phyloP scores from a whole-genome alignment of 108 stramenopile genomes.

The Epipyxis sp. region DNA sequence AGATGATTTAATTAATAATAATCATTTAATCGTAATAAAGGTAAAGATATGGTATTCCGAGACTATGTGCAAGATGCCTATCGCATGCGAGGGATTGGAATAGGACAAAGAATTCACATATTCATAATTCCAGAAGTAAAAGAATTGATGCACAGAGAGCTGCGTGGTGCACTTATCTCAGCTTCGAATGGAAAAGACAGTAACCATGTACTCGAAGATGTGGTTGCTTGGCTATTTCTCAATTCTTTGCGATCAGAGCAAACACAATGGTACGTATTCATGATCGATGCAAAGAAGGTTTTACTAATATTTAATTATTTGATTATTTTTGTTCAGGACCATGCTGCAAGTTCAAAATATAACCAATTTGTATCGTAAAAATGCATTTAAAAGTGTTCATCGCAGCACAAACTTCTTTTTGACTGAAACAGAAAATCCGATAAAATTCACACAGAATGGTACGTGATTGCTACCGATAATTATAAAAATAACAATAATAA shows the following conservation, averaged over 20 bases:
- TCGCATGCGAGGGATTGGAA: constrained; percentile 39
- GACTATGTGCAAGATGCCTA: constrained; percentile 43
- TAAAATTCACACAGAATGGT: background rate
- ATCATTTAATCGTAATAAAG: too few relatives aligned
- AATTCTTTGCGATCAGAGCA: constrained; percentile 28
- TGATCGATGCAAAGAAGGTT: too few relatives aligned
- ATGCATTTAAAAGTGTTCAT: constrained; percentile 39
- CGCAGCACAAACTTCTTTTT: too few relatives aligned
- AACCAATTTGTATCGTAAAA: constrained; percentile 39
- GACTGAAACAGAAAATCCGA: too few relatives aligned
- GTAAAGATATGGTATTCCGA: constrained; percentile 44
- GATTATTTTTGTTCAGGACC: too few relatives aligned
- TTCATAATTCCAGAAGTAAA: constrained; percentile 37
- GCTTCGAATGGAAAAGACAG: too few relatives aligned
- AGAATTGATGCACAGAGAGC: constrained; percentile 38
- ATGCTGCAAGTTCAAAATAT: constrained; percentile 41
- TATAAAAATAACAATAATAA: too few relatives aligned
- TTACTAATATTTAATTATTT: too few relatives aligned
- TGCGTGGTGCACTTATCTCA: background rate
- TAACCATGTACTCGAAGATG: constrained; percentile 16
- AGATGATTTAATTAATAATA: too few relatives aligned
- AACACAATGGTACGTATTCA: constrained; percentile 32
- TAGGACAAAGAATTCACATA: constrained; percentile 32
- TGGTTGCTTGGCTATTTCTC: constrained; percentile 36
- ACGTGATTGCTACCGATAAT: background rate